Evolutionary conservation across 2,329 filamentous ascomycete species (phyloP).

Genomic region (Hymenoscyphus fructigenus): DNA sequence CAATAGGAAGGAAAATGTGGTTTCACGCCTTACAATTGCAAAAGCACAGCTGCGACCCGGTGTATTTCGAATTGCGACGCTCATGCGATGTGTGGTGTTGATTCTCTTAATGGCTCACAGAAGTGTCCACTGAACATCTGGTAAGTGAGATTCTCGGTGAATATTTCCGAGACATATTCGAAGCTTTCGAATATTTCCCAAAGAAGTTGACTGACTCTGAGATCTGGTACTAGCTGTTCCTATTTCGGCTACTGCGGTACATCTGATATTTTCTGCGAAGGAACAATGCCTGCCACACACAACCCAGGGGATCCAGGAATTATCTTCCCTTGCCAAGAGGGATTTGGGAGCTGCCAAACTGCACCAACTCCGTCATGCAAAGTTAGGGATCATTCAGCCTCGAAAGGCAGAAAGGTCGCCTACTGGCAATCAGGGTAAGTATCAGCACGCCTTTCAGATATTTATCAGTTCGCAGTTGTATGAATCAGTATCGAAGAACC

Average conservation of each 20-base stretch:
- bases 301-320: not conserved
- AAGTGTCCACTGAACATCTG: constrained; percentile 28
- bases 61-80: constrained; percentile 32
- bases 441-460: constrained; percentile 19
- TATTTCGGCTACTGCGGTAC: constrained; percentile 12
- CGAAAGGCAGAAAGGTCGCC: constrained; percentile 35
- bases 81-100: constrained; percentile 36
- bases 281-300: constrained; percentile 4
- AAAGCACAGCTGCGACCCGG: constrained; percentile 14
- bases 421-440: constrained; percentile 38
- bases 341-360: constrained; percentile 38
- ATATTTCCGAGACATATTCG: too few relatives aligned
- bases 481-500: too few relatives aligned
- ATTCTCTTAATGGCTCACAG: constrained; percentile 29
- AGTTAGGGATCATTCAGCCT: constrained; percentile 24
- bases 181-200: too few relatives aligned
- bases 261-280: constrained; percentile 16
- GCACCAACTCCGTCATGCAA: constrained; percentile 31
- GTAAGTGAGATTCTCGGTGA: too few relatives aligned
- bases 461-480: not conserved
- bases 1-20: constrained; percentile 28
- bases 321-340: constrained; percentile 35
- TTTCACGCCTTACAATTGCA: constrained; percentile 22
- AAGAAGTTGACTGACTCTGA: too few relatives aligned
- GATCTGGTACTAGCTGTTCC: constrained; percentile 16